Percentiles rank a stretch among this genome's conserved stretches.
Evolutionary conservation across 2,329 filamentous ascomycete species (phyloP).

Genomic region (Chrysoporthe puriensis): DNA sequence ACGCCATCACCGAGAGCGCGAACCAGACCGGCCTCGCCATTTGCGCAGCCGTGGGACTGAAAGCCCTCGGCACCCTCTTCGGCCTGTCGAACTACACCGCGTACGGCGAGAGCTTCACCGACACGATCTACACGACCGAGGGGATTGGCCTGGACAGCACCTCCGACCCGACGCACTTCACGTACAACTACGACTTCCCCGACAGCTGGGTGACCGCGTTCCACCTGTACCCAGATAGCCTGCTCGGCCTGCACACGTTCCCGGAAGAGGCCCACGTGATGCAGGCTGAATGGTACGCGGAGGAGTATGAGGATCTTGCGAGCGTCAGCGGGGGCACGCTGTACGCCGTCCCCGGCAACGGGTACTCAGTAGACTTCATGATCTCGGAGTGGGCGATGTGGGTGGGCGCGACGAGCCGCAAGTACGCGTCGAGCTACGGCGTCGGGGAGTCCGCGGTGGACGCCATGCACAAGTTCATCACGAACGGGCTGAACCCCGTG

Average conservation of each 20-base stretch:
- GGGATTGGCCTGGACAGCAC: slow-evolving; percentile 19
- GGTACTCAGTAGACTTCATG: slow-evolving; percentile 20
- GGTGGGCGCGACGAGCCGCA: slow-evolving; percentile 18
- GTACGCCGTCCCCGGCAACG: slow-evolving; percentile 16
- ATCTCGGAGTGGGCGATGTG: slow-evolving; percentile 25
- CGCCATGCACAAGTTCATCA: slow-evolving; percentile 20
- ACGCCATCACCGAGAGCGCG: slow-evolving; percentile 33
- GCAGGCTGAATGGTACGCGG: slow-evolving; percentile 10
- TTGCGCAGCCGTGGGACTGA: slow-evolving; percentile 17
- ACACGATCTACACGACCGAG: slow-evolving; percentile 17
- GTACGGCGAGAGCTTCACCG: slow-evolving; percentile 12
- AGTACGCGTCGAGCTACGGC: slow-evolving; percentile 10
- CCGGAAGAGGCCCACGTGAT: slow-evolving; percentile 8
- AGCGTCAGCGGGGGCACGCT: slow-evolving; percentile 17
- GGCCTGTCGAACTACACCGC: slow-evolving; percentile 17
- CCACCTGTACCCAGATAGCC: slow-evolving; percentile 24
- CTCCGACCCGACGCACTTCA: slow-evolving; percentile 15
- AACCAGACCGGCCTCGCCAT: slow-evolving; percentile 23
- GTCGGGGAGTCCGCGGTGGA: slow-evolving; percentile 15
- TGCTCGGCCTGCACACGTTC: slow-evolving; percentile 22
- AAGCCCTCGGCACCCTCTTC: slow-evolving; percentile 11
- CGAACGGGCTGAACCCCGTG: slow-evolving; percentile 16
- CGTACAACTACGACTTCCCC: slow-evolving; percentile 18
- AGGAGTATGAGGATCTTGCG: slow-evolving; percentile 17
- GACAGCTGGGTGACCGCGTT: slow-evolving; percentile 24